phyloP scores from a whole-genome alignment of 169 alveolate species.

The Cryptosporidium andersoni region DNA sequence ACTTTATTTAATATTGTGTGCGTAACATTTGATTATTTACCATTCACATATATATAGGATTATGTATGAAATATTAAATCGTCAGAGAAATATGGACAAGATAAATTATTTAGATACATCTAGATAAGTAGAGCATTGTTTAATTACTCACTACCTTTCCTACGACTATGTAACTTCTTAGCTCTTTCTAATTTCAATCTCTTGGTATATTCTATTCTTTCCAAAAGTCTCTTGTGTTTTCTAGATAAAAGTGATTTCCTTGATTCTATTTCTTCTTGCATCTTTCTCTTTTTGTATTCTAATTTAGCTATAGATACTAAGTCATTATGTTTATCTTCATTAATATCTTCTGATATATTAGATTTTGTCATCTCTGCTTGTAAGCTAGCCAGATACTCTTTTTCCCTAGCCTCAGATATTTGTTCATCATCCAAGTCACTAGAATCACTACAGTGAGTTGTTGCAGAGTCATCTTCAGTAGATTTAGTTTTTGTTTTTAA shows the following conservation, averaged over 20 bases:
- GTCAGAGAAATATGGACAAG: neutral
- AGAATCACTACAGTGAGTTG: constrained; percentile 1
- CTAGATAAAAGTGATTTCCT: constrained; percentile 17
- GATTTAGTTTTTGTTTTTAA: neutral
- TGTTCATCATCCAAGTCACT: constrained; percentile 32
- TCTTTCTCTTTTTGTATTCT: constrained; percentile 20
- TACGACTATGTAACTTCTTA: constrained; percentile 25
- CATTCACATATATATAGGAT: neutral
- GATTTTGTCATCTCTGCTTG: constrained; percentile 21
- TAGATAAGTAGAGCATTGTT: no score
- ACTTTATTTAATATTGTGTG: no score
- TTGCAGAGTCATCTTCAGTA: constrained; percentile 4
- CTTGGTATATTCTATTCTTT: constrained; percentile 51
- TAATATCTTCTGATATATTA: neutral
- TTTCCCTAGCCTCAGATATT: constrained; percentile 47
- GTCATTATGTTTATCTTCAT: neutral
- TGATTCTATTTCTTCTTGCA: constrained; percentile 52
- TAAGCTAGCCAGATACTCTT: constrained; percentile 16
- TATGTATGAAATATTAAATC: neutral
- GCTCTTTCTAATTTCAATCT: constrained; percentile 32
- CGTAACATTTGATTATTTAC: neutral
- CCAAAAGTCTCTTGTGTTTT: constrained; percentile 51
- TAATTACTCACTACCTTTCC: neutral
- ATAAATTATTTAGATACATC: no score
- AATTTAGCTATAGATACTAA: neutral